These are phyloP conservation scores for Cladosporium sp. DNA, from an alignment of 2,329 filamentous ascomycete genomes.

Conservation along the genomic window DNA sequence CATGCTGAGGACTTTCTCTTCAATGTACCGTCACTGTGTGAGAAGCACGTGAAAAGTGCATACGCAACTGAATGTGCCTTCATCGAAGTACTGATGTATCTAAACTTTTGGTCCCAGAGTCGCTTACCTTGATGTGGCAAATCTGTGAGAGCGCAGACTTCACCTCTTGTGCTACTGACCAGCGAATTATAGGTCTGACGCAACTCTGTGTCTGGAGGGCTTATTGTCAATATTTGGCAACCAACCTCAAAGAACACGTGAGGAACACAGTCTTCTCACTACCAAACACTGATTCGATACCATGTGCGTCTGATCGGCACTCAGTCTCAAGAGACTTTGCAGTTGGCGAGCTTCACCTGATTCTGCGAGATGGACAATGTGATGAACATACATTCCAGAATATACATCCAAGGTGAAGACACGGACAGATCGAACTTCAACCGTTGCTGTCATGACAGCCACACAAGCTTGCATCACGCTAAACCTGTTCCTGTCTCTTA, in stretches of 20 bases:
- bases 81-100: neutral
- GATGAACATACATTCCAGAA: neutral
- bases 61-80: neutral
- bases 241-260: neutral
- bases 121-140: neutral
- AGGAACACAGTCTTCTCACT: neutral
- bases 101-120: neutral
- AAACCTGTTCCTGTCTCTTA: constrained; percentile 23
- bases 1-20: neutral
- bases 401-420: neutral
- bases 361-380: neutral
- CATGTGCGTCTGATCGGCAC: neutral
- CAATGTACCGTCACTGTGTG: neutral
- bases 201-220: neutral
- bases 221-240: neutral
- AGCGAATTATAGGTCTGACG: neutral
- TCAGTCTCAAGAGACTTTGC: neutral
- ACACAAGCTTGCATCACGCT: constrained; percentile 15
- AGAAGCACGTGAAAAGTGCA: neutral
- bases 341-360: neutral
- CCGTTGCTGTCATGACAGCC: neutral
- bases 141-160: neutral
- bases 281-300: neutral
- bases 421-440: neutral
- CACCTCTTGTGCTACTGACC: neutral